Evolutionary conservation across 352 stramenopile genomes (phyloP).

Genomic region (Pythium dissimile): DNA sequence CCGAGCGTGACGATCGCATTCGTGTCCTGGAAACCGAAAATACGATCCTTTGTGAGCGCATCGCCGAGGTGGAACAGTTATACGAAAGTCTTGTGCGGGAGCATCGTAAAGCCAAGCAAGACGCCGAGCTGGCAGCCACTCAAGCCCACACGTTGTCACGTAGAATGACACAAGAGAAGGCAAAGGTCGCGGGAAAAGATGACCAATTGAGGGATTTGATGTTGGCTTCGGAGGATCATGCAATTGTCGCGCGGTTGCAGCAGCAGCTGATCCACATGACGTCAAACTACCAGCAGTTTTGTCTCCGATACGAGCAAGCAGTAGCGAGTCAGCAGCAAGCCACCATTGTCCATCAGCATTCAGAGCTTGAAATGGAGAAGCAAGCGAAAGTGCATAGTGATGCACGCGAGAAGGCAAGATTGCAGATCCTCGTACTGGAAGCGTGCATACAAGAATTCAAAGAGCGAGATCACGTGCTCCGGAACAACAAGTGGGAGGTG

Average conservation of each 20-base stretch:
- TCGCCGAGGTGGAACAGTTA: slow-evolving; percentile 71
- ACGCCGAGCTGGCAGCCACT: slow-evolving; percentile 53
- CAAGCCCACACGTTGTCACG: slow-evolving; percentile 58
- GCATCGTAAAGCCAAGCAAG: slow-evolving; percentile 60
- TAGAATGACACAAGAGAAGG: slow-evolving; percentile 34
- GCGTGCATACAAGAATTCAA: slow-evolving; percentile 45
- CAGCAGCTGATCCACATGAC: slow-evolving; percentile 89
- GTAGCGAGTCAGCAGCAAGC: slow-evolving; percentile 49
- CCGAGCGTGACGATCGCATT: neutral
- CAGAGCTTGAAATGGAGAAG: slow-evolving; percentile 55
- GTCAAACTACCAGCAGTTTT: slow-evolving; percentile 77
- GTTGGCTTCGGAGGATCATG: slow-evolving; percentile 83
- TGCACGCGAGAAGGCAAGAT: slow-evolving; percentile 31
- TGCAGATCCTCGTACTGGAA: slow-evolving; percentile 42
- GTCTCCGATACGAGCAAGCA: slow-evolving; percentile 57
- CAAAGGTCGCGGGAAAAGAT: slow-evolving; percentile 52
- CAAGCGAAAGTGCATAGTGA: slow-evolving; percentile 33
- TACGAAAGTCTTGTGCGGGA: slow-evolving; percentile 65
- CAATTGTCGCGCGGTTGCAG: slow-evolving; percentile 88
- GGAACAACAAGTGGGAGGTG: slow-evolving; percentile 62
- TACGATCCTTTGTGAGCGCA: slow-evolving; percentile 51
- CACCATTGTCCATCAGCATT: slow-evolving; percentile 47
- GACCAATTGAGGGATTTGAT: slow-evolving; percentile 71
- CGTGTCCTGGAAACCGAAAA: slow-evolving; percentile 53
- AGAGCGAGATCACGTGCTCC: slow-evolving; percentile 51